A percentile compares a stretch with the other conserved stretches of the same genome.
These are phyloP conservation scores for Penicillium fuscoglaucum DNA, from an alignment of 2,329 filamentous ascomycete species.

Conservation along the genomic window DNA sequence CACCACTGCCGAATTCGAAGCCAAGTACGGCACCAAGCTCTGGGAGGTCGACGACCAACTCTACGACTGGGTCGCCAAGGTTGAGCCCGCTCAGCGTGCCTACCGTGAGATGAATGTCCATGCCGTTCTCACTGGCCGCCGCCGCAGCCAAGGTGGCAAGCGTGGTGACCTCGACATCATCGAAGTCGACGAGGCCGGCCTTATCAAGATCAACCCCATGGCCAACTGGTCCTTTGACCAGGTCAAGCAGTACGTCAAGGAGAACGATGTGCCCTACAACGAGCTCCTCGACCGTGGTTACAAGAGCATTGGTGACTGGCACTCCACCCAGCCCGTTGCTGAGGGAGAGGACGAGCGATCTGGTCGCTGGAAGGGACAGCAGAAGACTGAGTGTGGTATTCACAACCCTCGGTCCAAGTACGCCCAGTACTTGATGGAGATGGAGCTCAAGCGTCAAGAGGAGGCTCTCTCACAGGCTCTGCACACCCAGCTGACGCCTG, in stretches of 20 bases:
- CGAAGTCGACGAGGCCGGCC: conserved; percentile 84
- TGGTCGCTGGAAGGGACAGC: conserved; percentile 92
- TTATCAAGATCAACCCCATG: conserved; percentile 97
- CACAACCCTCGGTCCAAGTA: conserved; percentile 97
- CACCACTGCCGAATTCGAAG: conserved; percentile 74
- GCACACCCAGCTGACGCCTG: conserved; percentile 33
- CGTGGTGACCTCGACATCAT: conserved; percentile 87
- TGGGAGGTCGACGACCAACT: conserved; percentile 85
- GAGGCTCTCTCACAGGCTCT: conserved; percentile 52
- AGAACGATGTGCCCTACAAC: conserved; percentile 91
- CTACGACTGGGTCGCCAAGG: conserved; percentile 97
- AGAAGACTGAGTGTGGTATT: conserved; percentile 97
- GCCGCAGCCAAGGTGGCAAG: conserved; percentile 89
- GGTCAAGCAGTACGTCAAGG: conserved; percentile 82
- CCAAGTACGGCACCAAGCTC: conserved; percentile 75
- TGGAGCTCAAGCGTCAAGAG: conserved; percentile 67
- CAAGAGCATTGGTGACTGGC: conserved; percentile 98
- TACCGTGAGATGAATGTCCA: conserved; percentile 84
- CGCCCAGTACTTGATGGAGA: conserved; percentile 75
- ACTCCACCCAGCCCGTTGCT: conserved; percentile 86
- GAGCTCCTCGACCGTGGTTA: conserved; percentile 88
- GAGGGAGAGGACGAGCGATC: conserved; percentile 94
- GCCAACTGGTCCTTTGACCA: conserved; percentile 92
- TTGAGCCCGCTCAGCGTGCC: conserved; percentile 90
- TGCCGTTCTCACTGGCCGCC: conserved; percentile 87